These are phyloP conservation scores for Cadophora sp. DNA, from an alignment of 2,329 filamentous ascomycete species.

Conservation along the genomic window DNA sequence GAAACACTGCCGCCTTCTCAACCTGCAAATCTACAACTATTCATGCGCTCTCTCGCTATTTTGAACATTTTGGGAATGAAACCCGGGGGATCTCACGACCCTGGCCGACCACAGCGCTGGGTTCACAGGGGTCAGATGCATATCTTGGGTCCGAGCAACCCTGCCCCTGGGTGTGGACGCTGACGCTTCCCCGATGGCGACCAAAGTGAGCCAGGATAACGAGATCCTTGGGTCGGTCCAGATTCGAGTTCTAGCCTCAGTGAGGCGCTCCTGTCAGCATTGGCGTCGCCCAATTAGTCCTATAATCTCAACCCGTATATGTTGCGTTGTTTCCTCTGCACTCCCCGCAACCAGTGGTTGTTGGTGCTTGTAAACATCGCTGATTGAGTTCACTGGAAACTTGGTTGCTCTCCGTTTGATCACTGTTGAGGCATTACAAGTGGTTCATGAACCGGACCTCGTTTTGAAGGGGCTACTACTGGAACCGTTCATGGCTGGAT, in stretches of 20 bases:
- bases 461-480: not conserved
- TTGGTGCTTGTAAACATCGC: not conserved
- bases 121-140: not conserved
- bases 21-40: slow-evolving; percentile 9
- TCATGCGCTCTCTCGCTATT: slow-evolving; percentile 24
- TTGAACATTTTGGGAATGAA: slow-evolving; percentile 21
- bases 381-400: not conserved
- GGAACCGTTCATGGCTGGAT: too few species aligned
- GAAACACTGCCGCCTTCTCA: not conserved
- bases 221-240: not conserved
- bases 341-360: not conserved
- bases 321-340: not conserved
- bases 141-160: slow-evolving; percentile 3
- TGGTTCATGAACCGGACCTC: too few species aligned
- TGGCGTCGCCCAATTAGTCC: not conserved
- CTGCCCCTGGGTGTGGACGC: not conserved
- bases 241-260: slow-evolving; percentile 13
- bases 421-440: not conserved
- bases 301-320: not conserved
- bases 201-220: not conserved
- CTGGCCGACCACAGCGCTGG: not conserved
- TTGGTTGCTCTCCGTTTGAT: not conserved
- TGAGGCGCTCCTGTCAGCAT: slow-evolving; percentile 3
- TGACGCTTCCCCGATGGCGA: not conserved
- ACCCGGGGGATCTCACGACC: slow-evolving; percentile 13